These are phyloP conservation scores for Globisporangium spiculum DNA, from an alignment of 352 stramenopile genomes.

Conservation along the genomic window DNA sequence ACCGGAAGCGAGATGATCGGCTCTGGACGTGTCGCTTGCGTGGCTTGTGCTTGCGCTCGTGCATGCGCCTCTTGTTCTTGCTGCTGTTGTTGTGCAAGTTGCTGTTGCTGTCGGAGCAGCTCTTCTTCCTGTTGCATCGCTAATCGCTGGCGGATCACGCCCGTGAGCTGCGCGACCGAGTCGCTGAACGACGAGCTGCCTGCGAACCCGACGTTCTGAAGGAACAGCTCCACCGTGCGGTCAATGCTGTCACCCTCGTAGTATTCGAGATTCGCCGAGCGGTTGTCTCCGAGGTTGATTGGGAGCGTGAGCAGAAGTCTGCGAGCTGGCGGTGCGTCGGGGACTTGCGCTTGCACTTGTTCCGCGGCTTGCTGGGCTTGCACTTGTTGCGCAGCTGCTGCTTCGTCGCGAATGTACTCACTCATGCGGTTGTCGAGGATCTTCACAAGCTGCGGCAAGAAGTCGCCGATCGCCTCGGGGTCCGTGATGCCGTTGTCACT, in stretches of 20 bases:
- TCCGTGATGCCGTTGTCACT: conserved; percentile 54
- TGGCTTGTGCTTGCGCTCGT: not conserved
- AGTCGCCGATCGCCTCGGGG: conserved; percentile 29
- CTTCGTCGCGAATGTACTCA: conserved; percentile 42
- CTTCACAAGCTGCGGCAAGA: conserved; percentile 50
- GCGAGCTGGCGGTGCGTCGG: conserved; percentile 12
- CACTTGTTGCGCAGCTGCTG: conserved; percentile 10
- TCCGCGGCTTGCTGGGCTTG: conserved; percentile 8
- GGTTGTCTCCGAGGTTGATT: conserved; percentile 52
- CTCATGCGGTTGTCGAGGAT: conserved; percentile 55
- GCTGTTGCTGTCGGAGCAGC: conserved; percentile 13
- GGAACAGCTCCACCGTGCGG: conserved; percentile 62
- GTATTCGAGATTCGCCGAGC: conserved; percentile 50
- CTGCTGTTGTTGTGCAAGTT: not conserved
- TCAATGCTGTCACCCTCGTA: conserved; percentile 73
- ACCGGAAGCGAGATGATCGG: conserved; percentile 59
- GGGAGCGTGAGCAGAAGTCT: conserved; percentile 41
- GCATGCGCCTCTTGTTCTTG: conserved; percentile 9
- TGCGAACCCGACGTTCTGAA: conserved; percentile 44
- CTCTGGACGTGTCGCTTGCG: conserved; percentile 11
- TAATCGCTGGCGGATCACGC: conserved; percentile 36
- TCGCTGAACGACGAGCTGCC: conserved; percentile 36
- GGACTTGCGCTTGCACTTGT: not conserved
- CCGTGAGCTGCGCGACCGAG: conserved; percentile 40
- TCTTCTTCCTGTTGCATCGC: conserved; percentile 16